These are phyloP conservation scores for Edaphochlamys debaryana DNA, from an alignment of 139 green algal species.

Conservation along the genomic window DNA sequence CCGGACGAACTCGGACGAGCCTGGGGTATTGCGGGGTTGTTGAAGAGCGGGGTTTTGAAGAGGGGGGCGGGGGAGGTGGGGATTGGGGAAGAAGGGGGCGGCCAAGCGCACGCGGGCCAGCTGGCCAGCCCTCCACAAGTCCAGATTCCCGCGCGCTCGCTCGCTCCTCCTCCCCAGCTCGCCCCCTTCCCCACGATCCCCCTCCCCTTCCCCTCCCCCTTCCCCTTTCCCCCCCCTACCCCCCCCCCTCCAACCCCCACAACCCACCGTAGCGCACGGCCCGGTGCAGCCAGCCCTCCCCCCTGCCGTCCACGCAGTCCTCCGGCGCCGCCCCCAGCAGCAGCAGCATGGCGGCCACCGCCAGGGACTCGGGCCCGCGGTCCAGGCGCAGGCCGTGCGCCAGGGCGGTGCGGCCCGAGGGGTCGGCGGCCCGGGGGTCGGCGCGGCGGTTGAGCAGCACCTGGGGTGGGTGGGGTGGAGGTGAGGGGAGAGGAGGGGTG, in stretches of 20 bases:
- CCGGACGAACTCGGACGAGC: slow-evolving; percentile 23
- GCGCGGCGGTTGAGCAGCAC: slow-evolving; percentile 17
- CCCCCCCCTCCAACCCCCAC: too few species aligned
- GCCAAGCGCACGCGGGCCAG: too few species aligned
- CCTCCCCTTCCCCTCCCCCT: too few species aligned
- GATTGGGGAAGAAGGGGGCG: too few species aligned
- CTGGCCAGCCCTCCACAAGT: neutral
- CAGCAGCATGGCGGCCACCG: slow-evolving; percentile 26
- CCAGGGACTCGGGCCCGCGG: slow-evolving; percentile 10
- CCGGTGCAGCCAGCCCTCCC: slow-evolving; percentile 41
- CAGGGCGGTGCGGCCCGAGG: neutral
- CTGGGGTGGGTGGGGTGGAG: neutral
- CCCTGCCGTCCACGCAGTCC: slow-evolving; percentile 10
- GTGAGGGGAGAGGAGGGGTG: too few species aligned
- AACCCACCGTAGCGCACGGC: slow-evolving; percentile 29
- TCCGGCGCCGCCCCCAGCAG: neutral
- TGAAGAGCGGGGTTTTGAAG: too few species aligned
- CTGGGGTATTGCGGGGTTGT: too few species aligned
- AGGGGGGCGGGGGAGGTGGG: too few species aligned
- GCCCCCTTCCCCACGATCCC: too few species aligned
- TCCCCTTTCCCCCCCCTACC: too few species aligned
- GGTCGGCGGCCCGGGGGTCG: slow-evolving; percentile 7
- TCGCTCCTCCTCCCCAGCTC: too few species aligned
- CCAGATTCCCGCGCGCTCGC: too few species aligned
- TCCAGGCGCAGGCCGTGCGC: slow-evolving; percentile 19